Percentiles rank a stretch among this genome's conserved stretches.
Conservation (phyloP, 2,329 filamentous ascomycete species). For the Colletotrichum sidae region DNA sequence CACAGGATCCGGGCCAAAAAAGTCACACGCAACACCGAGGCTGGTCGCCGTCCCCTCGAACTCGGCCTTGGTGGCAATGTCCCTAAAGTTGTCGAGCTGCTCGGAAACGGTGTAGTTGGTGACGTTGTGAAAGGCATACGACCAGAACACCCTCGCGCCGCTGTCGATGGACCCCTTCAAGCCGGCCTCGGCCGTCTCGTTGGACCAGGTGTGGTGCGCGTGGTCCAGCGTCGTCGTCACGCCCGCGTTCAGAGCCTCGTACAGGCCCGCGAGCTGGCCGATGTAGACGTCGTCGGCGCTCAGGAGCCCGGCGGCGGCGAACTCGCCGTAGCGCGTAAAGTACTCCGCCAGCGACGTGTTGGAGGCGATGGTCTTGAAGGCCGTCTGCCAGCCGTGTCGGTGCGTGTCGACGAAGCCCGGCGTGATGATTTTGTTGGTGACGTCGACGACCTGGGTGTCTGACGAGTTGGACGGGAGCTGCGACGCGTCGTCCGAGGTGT, state of each 20-base stretch:
- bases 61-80: slow-evolving; percentile 46
- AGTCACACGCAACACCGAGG: slow-evolving; percentile 57
- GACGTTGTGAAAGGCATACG: slow-evolving; percentile 53
- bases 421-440: slow-evolving; percentile 61
- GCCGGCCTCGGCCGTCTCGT: slow-evolving; percentile 55
- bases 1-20: slow-evolving; percentile 44
- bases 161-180: slow-evolving; percentile 60
- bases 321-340: slow-evolving; percentile 54
- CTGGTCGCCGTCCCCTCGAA: slow-evolving; percentile 46
- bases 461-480: slow-evolving; percentile 39
- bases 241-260: slow-evolving; percentile 64
- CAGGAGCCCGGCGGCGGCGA: slow-evolving; percentile 45
- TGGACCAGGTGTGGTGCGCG: slow-evolving; percentile 61
- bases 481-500: slow-evolving; percentile 7
- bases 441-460: slow-evolving; percentile 58
- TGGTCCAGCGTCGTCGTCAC: slow-evolving; percentile 66
- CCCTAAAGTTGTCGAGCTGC: slow-evolving; percentile 52
- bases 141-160: slow-evolving; percentile 61
- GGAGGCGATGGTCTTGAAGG: slow-evolving; percentile 62
- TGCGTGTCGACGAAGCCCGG: slow-evolving; percentile 70
- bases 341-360: slow-evolving; percentile 64
- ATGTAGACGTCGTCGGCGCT: slow-evolving; percentile 59
- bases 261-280: slow-evolving; percentile 58
- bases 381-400: slow-evolving; percentile 67
- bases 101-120: slow-evolving; percentile 48